A percentile compares a stretch with the other conserved stretches of the same genome.
These are phyloP conservation scores for Psophocarpus tetragonolobus DNA, from an alignment of 306 rosid species.

Conservation along the genomic window DNA sequence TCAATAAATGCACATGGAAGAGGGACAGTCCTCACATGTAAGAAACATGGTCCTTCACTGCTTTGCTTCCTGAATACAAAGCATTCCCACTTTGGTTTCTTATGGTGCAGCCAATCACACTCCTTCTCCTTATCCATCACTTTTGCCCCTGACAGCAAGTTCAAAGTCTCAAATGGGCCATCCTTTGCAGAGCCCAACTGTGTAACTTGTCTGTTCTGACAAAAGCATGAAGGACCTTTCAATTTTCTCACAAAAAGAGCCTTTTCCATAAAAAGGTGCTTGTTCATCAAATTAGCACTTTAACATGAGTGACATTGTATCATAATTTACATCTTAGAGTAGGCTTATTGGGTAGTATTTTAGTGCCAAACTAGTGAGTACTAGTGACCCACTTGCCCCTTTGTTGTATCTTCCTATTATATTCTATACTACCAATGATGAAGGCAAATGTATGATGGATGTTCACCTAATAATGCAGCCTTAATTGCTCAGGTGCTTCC, in stretches of 20 bases:
- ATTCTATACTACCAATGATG: slow-evolving; percentile 1
- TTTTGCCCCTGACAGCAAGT: background rate
- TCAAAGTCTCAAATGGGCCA: slow-evolving; percentile 31
- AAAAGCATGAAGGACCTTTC: slow-evolving; percentile 8
- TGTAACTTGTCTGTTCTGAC: slow-evolving; percentile 13
- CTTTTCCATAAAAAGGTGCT: background rate
- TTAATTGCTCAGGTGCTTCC: slow-evolving; percentile 2
- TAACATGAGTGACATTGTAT: background rate
- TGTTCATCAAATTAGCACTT: slow-evolving; percentile 8
- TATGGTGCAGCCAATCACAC: slow-evolving; percentile 29
- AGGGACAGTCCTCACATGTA: slow-evolving; percentile 62
- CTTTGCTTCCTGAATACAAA: slow-evolving; percentile 40
- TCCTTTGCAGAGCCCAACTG: slow-evolving; percentile 6
- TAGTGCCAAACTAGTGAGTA: slow-evolving; percentile 25
- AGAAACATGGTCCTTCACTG: slow-evolving; percentile 49
- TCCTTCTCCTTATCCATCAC: slow-evolving; percentile 22
- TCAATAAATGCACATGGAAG: slow-evolving; percentile 59
- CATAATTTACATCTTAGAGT: background rate
- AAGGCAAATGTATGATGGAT: slow-evolving; percentile 25
- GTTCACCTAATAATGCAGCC: slow-evolving; percentile 14
- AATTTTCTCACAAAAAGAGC: background rate
- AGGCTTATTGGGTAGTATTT: background rate
- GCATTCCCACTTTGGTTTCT: slow-evolving; percentile 42
- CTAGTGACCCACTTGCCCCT: slow-evolving; percentile 33
- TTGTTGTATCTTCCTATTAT: background rate